Evolutionary conservation across 1,284 basidiomycete genomes (phyloP).

Genomic region (Anthracocystis walkeri): DNA sequence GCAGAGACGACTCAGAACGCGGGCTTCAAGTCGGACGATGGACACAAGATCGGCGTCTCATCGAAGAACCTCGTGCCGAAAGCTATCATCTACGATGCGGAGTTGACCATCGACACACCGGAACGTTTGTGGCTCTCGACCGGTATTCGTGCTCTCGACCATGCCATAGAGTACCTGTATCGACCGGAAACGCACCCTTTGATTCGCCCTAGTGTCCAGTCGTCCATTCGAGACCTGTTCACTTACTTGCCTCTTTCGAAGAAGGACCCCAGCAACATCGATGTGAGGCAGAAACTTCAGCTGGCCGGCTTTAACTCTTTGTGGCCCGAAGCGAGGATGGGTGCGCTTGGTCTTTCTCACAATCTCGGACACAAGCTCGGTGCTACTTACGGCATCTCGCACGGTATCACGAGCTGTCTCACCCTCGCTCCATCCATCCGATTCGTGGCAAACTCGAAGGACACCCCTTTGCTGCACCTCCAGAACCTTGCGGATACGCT

Average conservation of each 20-base stretch:
- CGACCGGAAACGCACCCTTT: conserved; percentile 75
- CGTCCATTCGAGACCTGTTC: conserved; percentile 77
- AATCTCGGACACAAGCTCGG: conserved; percentile 77
- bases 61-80: conserved; percentile 66
- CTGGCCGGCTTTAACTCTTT: conserved; percentile 81
- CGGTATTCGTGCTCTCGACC: conserved; percentile 77
- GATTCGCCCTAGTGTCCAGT: conserved; percentile 64
- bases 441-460: conserved; percentile 24
- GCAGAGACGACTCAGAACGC: conserved; percentile 78
- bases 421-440: conserved; percentile 72
- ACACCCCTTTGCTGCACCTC: conserved; percentile 40
- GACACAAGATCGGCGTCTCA: conserved; percentile 76
- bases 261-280: conserved; percentile 75
- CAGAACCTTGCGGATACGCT: conserved; percentile 54
- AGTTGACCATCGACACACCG: conserved; percentile 80
- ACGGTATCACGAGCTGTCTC: conserved; percentile 85
- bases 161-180: conserved; percentile 82
- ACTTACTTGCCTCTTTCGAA: conserved; percentile 78
- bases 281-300: conserved; percentile 78
- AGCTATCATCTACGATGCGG: conserved; percentile 80
- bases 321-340: conserved; percentile 76
- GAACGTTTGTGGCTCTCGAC: conserved; percentile 80
- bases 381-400: conserved; percentile 80
- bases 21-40: conserved; percentile 80
- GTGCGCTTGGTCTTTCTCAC: conserved; percentile 80